Evolutionary conservation across 2,329 filamentous ascomycete species (phyloP).

Genomic region (Periconia macrospinosa): DNA sequence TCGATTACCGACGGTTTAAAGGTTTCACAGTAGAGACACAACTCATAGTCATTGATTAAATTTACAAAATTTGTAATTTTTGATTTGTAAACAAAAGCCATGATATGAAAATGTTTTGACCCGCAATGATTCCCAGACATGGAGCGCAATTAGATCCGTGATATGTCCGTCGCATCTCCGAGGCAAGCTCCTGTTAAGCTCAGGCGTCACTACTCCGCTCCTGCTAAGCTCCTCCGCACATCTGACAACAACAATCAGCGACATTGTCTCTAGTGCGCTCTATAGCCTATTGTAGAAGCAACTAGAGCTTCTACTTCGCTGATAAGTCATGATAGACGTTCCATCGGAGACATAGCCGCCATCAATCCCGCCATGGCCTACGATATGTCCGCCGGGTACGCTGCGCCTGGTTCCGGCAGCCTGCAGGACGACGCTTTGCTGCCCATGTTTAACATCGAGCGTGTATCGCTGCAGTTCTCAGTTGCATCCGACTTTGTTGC

Average conservation of each 20-base stretch:
- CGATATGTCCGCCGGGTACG: slow-evolving; percentile 72
- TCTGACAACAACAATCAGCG: background rate
- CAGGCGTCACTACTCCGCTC: slow-evolving; percentile 3
- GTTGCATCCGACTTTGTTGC: slow-evolving; percentile 95
- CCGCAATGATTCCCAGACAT: too few relatives aligned
- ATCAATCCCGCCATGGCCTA: slow-evolving; percentile 62
- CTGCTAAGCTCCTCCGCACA: background rate
- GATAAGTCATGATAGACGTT: slow-evolving; percentile 1
- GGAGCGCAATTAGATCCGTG: background rate
- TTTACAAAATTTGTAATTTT: too few relatives aligned
- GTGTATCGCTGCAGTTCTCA: slow-evolving; percentile 89
- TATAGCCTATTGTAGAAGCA: background rate
- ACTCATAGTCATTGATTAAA: too few relatives aligned
- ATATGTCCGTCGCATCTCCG: slow-evolving; percentile 5
- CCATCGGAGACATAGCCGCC: background rate
- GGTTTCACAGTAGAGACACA: too few relatives aligned
- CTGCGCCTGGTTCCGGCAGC: slow-evolving; percentile 65
- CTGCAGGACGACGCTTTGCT: slow-evolving; percentile 63
- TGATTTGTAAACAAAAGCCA: too few relatives aligned
- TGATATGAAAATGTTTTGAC: too few relatives aligned
- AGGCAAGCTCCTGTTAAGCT: slow-evolving; percentile 1
- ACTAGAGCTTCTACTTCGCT: background rate
- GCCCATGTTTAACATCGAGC: slow-evolving; percentile 93
- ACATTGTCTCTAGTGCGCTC: background rate
- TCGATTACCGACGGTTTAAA: too few relatives aligned